A percentile compares a stretch with the other conserved stretches of the same genome.
phyloP scores from a whole-genome alignment of 2,329 filamentous ascomycete species.

The Botrytis porri region DNA sequence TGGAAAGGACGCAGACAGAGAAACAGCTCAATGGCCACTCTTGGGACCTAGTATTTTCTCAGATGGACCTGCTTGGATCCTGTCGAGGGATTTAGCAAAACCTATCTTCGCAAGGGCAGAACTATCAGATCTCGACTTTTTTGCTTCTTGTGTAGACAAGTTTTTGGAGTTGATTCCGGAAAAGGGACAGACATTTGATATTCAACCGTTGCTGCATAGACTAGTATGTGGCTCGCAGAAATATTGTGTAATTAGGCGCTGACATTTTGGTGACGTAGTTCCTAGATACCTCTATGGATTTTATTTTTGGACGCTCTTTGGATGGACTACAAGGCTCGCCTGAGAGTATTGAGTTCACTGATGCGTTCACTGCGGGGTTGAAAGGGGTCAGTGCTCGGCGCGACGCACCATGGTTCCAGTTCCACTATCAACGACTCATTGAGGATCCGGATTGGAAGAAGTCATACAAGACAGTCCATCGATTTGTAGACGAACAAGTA shows the following conservation, averaged over 20 bases:
- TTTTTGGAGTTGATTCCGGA: neutral
- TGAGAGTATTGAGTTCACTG: constrained; percentile 2
- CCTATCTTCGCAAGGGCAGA: constrained; percentile 15
- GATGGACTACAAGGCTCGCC: neutral
- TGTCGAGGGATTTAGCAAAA: constrained; percentile 12
- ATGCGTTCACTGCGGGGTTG: neutral
- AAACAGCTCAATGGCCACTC: constrained; percentile 39
- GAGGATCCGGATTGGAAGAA: neutral
- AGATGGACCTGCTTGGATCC: constrained; percentile 15
- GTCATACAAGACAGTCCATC: constrained; percentile 8
- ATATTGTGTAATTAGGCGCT: neutral
- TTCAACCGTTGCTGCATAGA: constrained; percentile 13
- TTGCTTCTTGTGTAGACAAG: constrained; percentile 6
- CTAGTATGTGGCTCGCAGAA: neutral
- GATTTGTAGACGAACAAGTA: constrained; percentile 19
- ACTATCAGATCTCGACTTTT: constrained; percentile 9
- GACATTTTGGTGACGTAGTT: neutral
- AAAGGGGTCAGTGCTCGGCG: neutral
- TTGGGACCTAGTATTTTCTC: constrained; percentile 10
- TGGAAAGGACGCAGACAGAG: constrained; percentile 45
- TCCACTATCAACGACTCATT: neutral
- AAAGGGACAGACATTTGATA: constrained; percentile 10
- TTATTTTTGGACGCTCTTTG: constrained; percentile 12
- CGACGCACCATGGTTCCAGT: constrained; percentile 1
- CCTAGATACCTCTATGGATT: constrained; percentile 11